Evolutionary conservation across 2,329 filamentous ascomycete genomes (phyloP), one percentile per base, ranked within the genome.

Genomic region (Aspergillus hiratsukae): DNA sequence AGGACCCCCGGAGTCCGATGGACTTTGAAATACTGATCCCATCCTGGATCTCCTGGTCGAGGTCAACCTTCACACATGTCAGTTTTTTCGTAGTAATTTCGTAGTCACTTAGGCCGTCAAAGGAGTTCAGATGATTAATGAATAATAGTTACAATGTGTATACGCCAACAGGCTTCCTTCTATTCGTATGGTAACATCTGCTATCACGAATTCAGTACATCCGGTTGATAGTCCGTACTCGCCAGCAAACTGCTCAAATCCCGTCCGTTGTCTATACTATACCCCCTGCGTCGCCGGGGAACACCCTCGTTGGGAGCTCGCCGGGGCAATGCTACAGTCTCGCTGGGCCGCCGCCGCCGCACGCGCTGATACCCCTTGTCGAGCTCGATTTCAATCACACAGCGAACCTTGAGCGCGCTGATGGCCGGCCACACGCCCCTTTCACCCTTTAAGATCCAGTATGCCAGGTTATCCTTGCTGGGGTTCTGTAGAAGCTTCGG

Each of bases 371-470:
- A 97, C 0, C 90, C 89, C 49, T 87, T 80, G 71, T 97, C 92
- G 10, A 97, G 79, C 69, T 96, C 91, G 54, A 91, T 87, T 72
- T 97, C 93, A 7, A 97, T 83, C 4, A 87, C 88, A 72, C 90
- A 94, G 6, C 93, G 80, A 6, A 96, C 87, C 64, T 88, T 87
- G 59, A 97, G 75, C 14, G 91, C 90, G 31, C 87, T 87, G 3
- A 96, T 85, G 2, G 91, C 90, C 0, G 92, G 93, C 92, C 93
- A 97, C 0, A 96, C 91, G 62, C 89, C 92, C 59, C 87, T 79
- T 74, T 97, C 93, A 1, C 93, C 93, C 54, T 88, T 82, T 31
- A 86, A 73, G 53, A 95, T 91, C 93, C 92, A 97, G 64, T 93
- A 89, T 56, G 90, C 85, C 3, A 97, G 77, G 8, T 85, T 87